Percentiles rank a stretch among this genome's conserved stretches.
These are phyloP conservation scores for Spizellomyces punctatus DNA, from an alignment of 192 early-diverging fungal genomes.

Conservation along the genomic window DNA sequence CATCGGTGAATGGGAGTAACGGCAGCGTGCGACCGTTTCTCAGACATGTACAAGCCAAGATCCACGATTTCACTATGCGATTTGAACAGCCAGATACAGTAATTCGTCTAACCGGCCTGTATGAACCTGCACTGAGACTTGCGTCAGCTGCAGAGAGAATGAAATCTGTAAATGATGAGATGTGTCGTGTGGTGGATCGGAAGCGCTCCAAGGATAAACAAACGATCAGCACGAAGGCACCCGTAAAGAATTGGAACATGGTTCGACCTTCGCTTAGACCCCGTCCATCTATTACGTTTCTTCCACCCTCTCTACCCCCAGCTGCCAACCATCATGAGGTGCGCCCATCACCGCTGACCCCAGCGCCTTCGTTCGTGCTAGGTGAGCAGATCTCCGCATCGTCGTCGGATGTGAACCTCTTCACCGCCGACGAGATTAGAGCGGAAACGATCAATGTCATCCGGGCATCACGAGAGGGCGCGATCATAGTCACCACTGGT, in stretches of 20 bases:
- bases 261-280: background rate
- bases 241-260: background rate
- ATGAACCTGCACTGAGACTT: background rate
- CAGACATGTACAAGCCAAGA: background rate
- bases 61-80: background rate
- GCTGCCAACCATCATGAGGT: background rate
- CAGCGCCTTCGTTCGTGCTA: constrained; percentile 2
- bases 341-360: background rate
- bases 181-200: background rate
- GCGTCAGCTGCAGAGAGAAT: constrained; percentile 2
- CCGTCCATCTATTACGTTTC: background rate
- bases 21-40: background rate
- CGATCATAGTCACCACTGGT: constrained; percentile 7
- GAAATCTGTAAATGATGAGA: background rate
- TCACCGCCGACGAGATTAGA: constrained; percentile 1
- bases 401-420: background rate
- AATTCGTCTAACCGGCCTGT: background rate
- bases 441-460: constrained; percentile 11
- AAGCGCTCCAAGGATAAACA: background rate
- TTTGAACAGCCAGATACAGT: background rate
- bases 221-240: background rate
- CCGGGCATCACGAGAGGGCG: constrained; percentile 17
- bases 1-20: no score
- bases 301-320: background rate
- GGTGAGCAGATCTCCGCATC: background rate